Percentiles rank a stretch among this genome's conserved stretches.
phyloP scores from a whole-genome alignment of 2,329 filamentous ascomycete species.

The Talaromyces sp. region DNA sequence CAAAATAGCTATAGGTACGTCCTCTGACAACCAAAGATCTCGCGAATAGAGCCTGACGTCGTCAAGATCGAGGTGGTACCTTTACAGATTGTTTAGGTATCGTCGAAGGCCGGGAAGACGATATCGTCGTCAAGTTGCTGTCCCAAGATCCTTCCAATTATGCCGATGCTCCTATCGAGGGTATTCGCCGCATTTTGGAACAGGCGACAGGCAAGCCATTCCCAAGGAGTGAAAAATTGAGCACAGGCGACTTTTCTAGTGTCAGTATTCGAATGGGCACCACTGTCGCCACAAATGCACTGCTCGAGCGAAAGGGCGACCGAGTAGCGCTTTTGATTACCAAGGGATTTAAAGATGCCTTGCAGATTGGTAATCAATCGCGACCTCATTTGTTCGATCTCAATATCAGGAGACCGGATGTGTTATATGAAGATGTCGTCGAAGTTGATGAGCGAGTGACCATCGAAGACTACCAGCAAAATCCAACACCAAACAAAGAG shows the following conservation, averaged over 20 bases:
- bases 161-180: slow-evolving; percentile 63
- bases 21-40: too few species aligned
- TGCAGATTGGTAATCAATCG: slow-evolving; percentile 83
- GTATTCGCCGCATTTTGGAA: slow-evolving; percentile 66
- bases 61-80: slow-evolving; percentile 68
- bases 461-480: slow-evolving; percentile 30
- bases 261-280: slow-evolving; percentile 72
- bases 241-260: slow-evolving; percentile 18
- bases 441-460: slow-evolving; percentile 46
- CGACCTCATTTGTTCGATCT: slow-evolving; percentile 83
- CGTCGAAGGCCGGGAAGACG: slow-evolving; percentile 21
- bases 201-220: slow-evolving; percentile 19
- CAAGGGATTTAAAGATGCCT: slow-evolving; percentile 75
- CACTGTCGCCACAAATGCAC: slow-evolving; percentile 82
- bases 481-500: slow-evolving; percentile 24
- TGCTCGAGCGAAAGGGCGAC: slow-evolving; percentile 81
- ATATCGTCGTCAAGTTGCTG: slow-evolving; percentile 27
- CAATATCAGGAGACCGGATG: slow-evolving; percentile 72
- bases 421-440: slow-evolving; percentile 23
- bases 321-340: slow-evolving; percentile 79
- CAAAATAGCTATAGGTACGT: slow-evolving; percentile 23
- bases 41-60: background rate
- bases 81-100: slow-evolving; percentile 93
- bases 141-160: slow-evolving; percentile 28
- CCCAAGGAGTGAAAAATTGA: slow-evolving; percentile 20